These are phyloP conservation scores for Backusella morwellensis DNA, from an alignment of 192 early-diverging fungal genomes.

Conservation along the genomic window DNA sequence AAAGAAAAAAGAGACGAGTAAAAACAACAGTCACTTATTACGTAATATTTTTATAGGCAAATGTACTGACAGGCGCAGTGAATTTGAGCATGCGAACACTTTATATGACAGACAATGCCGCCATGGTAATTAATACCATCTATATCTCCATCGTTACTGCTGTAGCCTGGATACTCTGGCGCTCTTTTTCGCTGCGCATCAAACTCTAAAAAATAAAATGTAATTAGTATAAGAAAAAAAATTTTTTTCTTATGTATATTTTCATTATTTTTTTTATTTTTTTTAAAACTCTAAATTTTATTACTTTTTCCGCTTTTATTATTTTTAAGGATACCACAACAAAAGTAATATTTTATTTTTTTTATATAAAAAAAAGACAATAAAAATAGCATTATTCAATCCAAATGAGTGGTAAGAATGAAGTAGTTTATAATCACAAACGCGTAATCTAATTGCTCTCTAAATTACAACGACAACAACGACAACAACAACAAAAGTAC, in stretches of 20 bases:
- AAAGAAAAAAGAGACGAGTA: not conserved
- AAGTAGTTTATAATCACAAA: not conserved
- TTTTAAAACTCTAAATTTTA: not conserved
- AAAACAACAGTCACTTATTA: not conserved
- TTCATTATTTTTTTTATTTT: not conserved
- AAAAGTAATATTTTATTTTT: not conserved
- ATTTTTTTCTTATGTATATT: not conserved
- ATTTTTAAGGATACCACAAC: not conserved
- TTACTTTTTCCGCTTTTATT: conserved; percentile 5
- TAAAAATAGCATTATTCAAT: not conserved
- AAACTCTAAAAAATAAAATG: conserved; percentile 17
- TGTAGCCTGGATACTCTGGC: conserved; percentile 24
- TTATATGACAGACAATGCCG: conserved; percentile 38
- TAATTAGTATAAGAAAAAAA: not conserved
- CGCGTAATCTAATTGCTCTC: not conserved
- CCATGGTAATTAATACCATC: conserved; percentile 44
- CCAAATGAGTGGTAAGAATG: not conserved
- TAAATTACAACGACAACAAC: not conserved
- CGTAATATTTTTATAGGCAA: conserved; percentile 57
- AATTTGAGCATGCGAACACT: conserved; percentile 85
- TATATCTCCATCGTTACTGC: conserved; percentile 49
- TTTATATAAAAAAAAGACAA: not conserved
- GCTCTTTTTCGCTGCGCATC: conserved; percentile 12
- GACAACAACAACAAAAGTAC: not conserved
- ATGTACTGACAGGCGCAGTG: conserved; percentile 82